Evolutionary conservation across 169 alveolate genomes (phyloP).

Genomic region (Amoebophrya sp.): DNA sequence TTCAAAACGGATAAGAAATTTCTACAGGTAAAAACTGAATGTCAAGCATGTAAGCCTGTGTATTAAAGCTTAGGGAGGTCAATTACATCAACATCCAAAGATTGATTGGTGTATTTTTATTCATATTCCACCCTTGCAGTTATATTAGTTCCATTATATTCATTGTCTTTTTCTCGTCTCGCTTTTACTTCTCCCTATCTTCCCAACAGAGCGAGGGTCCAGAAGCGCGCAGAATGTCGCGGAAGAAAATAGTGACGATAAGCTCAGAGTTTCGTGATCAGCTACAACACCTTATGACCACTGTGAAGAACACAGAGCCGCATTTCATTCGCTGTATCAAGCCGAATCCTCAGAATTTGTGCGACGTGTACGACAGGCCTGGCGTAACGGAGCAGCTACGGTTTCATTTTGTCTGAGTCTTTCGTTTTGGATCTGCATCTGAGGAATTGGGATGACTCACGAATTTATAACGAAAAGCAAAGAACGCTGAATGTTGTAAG

Average conservation of each 20-base stretch:
- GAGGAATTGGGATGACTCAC: not conserved
- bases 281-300: constrained; percentile 74
- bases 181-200: not conserved
- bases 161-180: not conserved
- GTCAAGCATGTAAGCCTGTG: not conserved
- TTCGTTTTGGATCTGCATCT: not conserved
- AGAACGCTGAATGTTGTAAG: too few relatives aligned
- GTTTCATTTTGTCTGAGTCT: not conserved
- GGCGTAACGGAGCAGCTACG: constrained; percentile 27
- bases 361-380: constrained; percentile 4
- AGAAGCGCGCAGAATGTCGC: not conserved
- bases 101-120: not conserved
- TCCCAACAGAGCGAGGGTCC: not conserved
- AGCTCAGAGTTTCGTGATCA: constrained; percentile 81
- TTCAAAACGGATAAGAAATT: constrained; percentile 6
- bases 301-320: constrained; percentile 71
- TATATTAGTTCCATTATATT: not conserved
- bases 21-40: not conserved
- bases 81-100: not conserved
- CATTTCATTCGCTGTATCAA: constrained; percentile 86
- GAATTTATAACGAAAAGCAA: too few relatives aligned
- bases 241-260: constrained; percentile 57
- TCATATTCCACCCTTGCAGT: not conserved
- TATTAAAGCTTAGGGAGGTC: not conserved
- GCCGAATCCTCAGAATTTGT: constrained; percentile 68